Conservation (phyloP, 805 yeast genomes). For the Cyberlindnera meyerae region DNA sequence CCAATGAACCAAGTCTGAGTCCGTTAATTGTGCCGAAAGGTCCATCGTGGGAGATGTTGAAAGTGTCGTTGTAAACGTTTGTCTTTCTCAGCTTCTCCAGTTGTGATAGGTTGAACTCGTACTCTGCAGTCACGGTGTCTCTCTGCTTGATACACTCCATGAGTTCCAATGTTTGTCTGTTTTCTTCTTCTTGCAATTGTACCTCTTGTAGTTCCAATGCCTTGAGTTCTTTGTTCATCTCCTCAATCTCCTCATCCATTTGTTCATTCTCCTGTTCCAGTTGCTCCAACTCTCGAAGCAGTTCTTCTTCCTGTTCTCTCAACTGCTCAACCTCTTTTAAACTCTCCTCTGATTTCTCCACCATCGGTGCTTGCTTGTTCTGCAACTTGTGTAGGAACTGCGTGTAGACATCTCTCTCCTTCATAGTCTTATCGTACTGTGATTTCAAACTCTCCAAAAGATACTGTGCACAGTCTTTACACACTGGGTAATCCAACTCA, state of each 20-base stretch:
- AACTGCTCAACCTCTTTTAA: constrained; percentile 20
- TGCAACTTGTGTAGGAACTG: constrained; percentile 68
- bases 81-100: constrained; percentile 67
- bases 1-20: constrained; percentile 67
- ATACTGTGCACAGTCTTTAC: constrained; percentile 74
- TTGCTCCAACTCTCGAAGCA: constrained; percentile 41
- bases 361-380: constrained; percentile 44
- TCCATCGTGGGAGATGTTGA: constrained; percentile 79
- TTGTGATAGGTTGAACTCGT: constrained; percentile 57
- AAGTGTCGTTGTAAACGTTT: constrained; percentile 80
- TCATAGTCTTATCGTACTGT: constrained; percentile 66
- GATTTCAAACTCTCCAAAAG: constrained; percentile 59
- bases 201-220: constrained; percentile 44
- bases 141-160: constrained; percentile 47
- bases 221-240: constrained; percentile 44
- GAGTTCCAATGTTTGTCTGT: constrained; percentile 51
- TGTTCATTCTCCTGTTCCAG: constrained; percentile 37
- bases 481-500: constrained; percentile 81
- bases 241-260: constrained; percentile 20
- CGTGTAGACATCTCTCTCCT: constrained; percentile 74
- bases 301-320: constrained; percentile 38
- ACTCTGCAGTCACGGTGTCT: constrained; percentile 57
- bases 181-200: constrained; percentile 44
- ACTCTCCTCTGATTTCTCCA: constrained; percentile 21
- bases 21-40: constrained; percentile 86